These are phyloP conservation scores for carrot (Daucus carota) DNA, from an alignment of 129 eudicot species.

Conservation along the genomic window DH1_v3.0 NC_030387.2:27540001-27540500, in stretches of 20 bases:
- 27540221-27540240: neutral
- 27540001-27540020: constrained; percentile 46
- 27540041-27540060: constrained; percentile 56
- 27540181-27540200: neutral
- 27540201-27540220: neutral
- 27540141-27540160: neutral
- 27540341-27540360: too few relatives aligned
- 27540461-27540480: neutral
- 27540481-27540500: neutral
- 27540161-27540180: neutral
- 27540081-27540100: neutral
- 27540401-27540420: neutral
- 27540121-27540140: neutral
- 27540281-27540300: neutral
- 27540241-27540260: neutral
- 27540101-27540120: neutral
- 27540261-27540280: neutral
- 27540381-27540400: neutral
- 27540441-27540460: neutral
- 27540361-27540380: neutral
- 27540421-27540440: neutral
- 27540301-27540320: neutral
- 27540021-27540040: constrained; percentile 40
- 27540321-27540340: neutral
- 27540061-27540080: constrained; percentile 32